Evolutionary conservation across 352 stramenopile genomes (phyloP), one percentile per base, ranked within the genome.

Genomic region (Phytophthora multivora): DNA sequence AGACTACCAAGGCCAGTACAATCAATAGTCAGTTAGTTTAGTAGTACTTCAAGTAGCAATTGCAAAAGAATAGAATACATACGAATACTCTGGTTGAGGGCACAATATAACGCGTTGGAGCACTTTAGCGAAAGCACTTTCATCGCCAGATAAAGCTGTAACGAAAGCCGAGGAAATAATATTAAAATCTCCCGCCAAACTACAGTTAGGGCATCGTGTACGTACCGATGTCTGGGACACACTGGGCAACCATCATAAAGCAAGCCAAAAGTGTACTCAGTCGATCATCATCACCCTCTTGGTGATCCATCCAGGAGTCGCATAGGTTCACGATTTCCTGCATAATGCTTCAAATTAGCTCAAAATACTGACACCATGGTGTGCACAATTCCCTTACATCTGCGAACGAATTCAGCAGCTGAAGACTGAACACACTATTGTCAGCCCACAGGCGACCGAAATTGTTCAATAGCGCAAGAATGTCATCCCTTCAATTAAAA

Each of bases 351-450:
- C 13, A 30, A 28, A 36, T 40, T 21, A 51, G 21, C 38, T 16
- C 35, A 35, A 18, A 23, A n/a, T 23, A 11, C 11, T 7, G 12
- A 12, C 43, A 45, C 16, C 16, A 56, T 48, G 25, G 35, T n/a
- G 30, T 15, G 12, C 10, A 33, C 12, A 31, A 33, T 40, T 23
- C 13, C 64, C 71, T 40, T 70, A 90, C 83, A 52, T 79, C 68
- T 11, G 74, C 68, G 36, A 91, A 89, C 12, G 83, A 88, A 42
- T 73, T 66, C 6, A 90, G 58, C 15, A 91, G 47, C 47, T 91
- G 83, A 9, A 80, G 59, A 25, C 80, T 88, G 25, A 90, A 91
- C 9, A 89, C 83, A 39, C 79, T 89, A 42, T 91, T 89, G 35
- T 89, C 78, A 1, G 70, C 54, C 83, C 83, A 91, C 5, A 91